A percentile compares a stretch with the other conserved stretches of the same genome.
Evolutionary conservation across 2,329 filamentous ascomycete species (phyloP).

Genomic region (Penicillium sp.): DNA sequence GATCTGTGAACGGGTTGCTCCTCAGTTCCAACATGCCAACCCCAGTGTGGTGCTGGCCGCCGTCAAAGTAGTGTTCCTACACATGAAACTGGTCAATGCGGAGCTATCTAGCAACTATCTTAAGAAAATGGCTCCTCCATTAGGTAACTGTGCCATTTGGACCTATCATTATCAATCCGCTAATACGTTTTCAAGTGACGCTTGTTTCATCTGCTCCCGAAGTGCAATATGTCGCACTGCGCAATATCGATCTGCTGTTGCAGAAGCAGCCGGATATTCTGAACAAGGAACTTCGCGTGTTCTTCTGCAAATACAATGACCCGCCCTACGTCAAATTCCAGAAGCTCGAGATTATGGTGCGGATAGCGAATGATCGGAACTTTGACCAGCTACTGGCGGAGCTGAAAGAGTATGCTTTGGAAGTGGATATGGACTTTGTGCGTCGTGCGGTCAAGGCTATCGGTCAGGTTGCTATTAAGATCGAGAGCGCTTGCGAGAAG

Average conservation of each 20-base stretch:
- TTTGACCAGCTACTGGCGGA: conserved; percentile 94
- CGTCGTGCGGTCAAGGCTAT: conserved; percentile 93
- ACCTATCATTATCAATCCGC: neutral
- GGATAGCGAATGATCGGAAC: conserved; percentile 96
- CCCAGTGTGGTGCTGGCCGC: conserved; percentile 96
- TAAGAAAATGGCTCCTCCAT: conserved; percentile 97
- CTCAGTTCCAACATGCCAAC: conserved; percentile 98
- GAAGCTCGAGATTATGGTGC: conserved; percentile 98
- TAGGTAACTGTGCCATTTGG: conserved; percentile 63
- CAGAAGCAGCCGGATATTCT: conserved; percentile 97
- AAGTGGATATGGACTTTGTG: conserved; percentile 99
- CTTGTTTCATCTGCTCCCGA: conserved; percentile 94
- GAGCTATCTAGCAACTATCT: conserved; percentile 84
- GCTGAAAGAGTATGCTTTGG: conserved; percentile 94
- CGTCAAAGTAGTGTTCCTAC: conserved; percentile 95
- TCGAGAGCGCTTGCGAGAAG: conserved; percentile 91
- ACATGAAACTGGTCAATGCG: conserved; percentile 83
- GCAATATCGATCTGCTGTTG: conserved; percentile 93
- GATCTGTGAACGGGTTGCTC: conserved; percentile 93
- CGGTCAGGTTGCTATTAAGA: conserved; percentile 97
- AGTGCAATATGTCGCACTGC: conserved; percentile 94
- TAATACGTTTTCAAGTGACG: conserved; percentile 68
- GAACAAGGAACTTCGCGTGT: conserved; percentile 95
- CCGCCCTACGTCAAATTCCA: conserved; percentile 96
- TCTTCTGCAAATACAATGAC: conserved; percentile 99